Conservation (phyloP, 2,329 filamentous ascomycete species). For the Cladophialophora chaetospira region DNA sequence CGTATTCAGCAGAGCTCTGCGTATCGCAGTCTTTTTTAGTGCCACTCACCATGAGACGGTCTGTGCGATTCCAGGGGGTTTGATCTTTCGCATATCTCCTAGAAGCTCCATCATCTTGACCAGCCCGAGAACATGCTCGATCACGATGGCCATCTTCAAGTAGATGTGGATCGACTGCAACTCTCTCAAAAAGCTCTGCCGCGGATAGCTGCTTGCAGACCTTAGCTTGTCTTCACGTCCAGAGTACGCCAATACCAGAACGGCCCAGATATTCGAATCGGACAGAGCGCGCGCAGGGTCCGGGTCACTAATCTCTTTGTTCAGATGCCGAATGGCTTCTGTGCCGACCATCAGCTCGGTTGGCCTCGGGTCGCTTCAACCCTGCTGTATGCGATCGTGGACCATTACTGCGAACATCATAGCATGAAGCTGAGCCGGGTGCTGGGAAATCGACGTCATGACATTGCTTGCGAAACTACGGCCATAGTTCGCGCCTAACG, state of each 20-base stretch:
- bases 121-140: constrained; percentile 39
- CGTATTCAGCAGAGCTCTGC: not conserved
- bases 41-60: constrained; percentile 36
- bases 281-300: constrained; percentile 32
- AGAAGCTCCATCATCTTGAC: constrained; percentile 39
- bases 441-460: constrained; percentile 4
- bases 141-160: constrained; percentile 38
- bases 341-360: constrained; percentile 12
- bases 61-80: constrained; percentile 39
- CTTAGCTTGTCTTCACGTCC: constrained; percentile 30
- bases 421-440: constrained; percentile 9
- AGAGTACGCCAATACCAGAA: constrained; percentile 39
- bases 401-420: constrained; percentile 19
- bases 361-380: not conserved
- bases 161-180: constrained; percentile 43
- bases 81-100: constrained; percentile 41
- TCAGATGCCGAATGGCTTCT: constrained; percentile 40
- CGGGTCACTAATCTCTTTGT: constrained; percentile 37
- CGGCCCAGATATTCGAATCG: constrained; percentile 40
- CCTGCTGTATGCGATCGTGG: constrained; percentile 4
- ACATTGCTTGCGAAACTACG: constrained; percentile 9
- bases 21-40: not conserved
- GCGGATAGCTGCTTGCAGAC: constrained; percentile 32
- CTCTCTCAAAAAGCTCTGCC: constrained; percentile 38
- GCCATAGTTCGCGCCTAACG: constrained; percentile 4